These are phyloP conservation scores for Ustulina deusta DNA, from an alignment of 2,329 filamentous ascomycete genomes.

Conservation along the genomic window DNA sequence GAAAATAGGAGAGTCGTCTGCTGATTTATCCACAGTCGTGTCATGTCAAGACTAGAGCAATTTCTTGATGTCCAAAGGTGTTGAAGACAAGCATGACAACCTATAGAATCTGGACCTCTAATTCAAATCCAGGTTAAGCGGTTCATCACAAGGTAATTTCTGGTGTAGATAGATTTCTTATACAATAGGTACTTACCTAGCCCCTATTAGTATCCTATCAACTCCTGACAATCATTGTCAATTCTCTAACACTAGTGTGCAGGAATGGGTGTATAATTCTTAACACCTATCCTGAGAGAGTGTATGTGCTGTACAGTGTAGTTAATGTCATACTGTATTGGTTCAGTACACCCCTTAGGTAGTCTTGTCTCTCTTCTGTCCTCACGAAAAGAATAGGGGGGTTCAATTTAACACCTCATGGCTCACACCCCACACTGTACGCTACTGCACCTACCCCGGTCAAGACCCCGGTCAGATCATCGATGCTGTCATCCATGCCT, in stretches of 20 bases:
- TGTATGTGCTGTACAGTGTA: no score
- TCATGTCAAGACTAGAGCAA: no score
- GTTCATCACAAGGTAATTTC: background rate
- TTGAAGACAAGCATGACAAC: no score
- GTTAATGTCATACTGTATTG: no score
- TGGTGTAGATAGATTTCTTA: no score
- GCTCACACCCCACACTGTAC: constrained; percentile 9
- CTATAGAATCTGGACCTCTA: background rate
- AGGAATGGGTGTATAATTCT: background rate
- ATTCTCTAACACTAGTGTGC: constrained; percentile 7
- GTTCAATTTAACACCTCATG: constrained; percentile 18
- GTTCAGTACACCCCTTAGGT: no score
- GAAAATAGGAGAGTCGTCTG: background rate
- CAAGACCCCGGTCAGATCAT: constrained; percentile 8
- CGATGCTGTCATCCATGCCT: constrained; percentile 1
- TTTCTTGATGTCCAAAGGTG: no score
- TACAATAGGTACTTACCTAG: background rate
- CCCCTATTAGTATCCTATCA: background rate
- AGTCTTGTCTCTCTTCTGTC: no score
- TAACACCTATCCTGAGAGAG: background rate
- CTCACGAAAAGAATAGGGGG: constrained; percentile 16
- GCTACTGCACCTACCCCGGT: background rate
- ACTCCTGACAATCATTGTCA: constrained; percentile 22
- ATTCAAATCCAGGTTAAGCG: background rate
- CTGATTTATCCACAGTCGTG: background rate